Percentiles rank a stretch among this genome's conserved stretches.
These are phyloP conservation scores for Fusarium circinatum DNA, from an alignment of 2,329 filamentous ascomycete species.

Conservation along the genomic window DNA sequence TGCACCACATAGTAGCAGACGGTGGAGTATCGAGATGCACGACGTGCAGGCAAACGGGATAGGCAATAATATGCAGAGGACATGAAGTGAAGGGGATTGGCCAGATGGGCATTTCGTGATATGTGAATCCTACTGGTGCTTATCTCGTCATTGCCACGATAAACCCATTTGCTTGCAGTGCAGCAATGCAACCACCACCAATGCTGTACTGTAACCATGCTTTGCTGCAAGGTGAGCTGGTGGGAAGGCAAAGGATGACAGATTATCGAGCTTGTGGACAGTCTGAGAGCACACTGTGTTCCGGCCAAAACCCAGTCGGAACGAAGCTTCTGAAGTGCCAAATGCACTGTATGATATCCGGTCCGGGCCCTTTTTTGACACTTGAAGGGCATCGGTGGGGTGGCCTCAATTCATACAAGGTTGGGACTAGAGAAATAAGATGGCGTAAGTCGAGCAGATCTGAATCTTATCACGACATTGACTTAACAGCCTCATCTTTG, in stretches of 20 bases:
- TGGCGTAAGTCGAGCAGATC: conserved; percentile 34
- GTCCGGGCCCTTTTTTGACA: conserved; percentile 20
- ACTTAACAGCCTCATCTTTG: conserved; percentile 12
- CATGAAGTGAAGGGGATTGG: conserved; percentile 17
- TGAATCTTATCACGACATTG: conserved; percentile 23
- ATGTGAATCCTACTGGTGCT: conserved; percentile 9
- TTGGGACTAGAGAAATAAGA: conserved; percentile 33
- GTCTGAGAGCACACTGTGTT: conserved; percentile 9
- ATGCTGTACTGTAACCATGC: conserved; percentile 40
- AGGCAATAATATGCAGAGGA: conserved; percentile 28
- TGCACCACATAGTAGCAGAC: conserved; percentile 30
- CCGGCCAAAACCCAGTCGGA: rapidly evolving
- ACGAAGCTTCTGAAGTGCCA: background rate
- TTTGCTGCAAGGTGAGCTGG: conserved; percentile 43
- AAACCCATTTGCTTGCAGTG: conserved; percentile 22
- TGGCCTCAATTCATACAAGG: conserved; percentile 32
- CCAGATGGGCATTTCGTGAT: conserved; percentile 10
- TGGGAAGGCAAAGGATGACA: conserved; percentile 31
- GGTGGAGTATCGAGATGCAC: conserved; percentile 34
- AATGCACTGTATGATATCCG: conserved; percentile 31
- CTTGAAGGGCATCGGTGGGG: conserved; percentile 16
- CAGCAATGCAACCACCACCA: conserved; percentile 31
- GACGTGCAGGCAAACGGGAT: conserved; percentile 28
- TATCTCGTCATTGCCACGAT: conserved; percentile 31
- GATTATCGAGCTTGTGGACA: conserved; percentile 12